phyloP scores from a whole-genome alignment of 768 basidiomycete species.

The Tulasnella sp. region DNA sequence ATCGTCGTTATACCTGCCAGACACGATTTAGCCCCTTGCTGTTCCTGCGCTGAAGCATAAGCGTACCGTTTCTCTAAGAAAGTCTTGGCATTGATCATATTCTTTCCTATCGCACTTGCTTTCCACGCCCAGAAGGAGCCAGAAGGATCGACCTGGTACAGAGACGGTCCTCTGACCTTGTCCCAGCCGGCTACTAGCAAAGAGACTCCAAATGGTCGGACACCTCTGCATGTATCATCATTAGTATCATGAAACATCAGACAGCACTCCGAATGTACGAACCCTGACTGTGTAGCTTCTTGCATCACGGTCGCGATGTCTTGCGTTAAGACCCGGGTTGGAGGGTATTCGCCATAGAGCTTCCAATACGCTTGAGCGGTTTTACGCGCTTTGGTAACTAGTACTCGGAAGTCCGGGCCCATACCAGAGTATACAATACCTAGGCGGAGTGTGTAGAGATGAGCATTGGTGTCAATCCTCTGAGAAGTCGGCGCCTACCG shows the following conservation, averaged over 20 bases:
- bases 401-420: slow-evolving; percentile 96
- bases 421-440: slow-evolving; percentile 99
- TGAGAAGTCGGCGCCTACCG: neutral
- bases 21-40: too few relatives aligned
- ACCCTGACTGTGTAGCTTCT: slow-evolving; percentile 98
- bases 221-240: slow-evolving; percentile 52
- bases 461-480: neutral
- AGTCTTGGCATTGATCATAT: slow-evolving; percentile 99
- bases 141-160: slow-evolving; percentile 98
- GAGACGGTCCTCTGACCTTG: slow-evolving; percentile 80
- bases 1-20: slow-evolving; percentile 90
- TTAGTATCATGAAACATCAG: neutral
- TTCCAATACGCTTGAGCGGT: slow-evolving; percentile 99
- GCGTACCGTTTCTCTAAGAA: slow-evolving; percentile 94
- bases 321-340: slow-evolving; percentile 89
- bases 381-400: slow-evolving; percentile 90
- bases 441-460: neutral
- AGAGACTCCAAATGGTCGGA: slow-evolving; percentile 97
- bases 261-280: slow-evolving; percentile 24
- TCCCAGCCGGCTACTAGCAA: slow-evolving; percentile 97
- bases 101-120: slow-evolving; percentile 98
- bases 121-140: slow-evolving; percentile 99
- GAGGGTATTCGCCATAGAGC: slow-evolving; percentile 96
- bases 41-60: slow-evolving; percentile 17
- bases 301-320: slow-evolving; percentile 99